Conservation (phyloP, 2,329 filamentous ascomycete species). For the Botrytis cinerea region DNA sequence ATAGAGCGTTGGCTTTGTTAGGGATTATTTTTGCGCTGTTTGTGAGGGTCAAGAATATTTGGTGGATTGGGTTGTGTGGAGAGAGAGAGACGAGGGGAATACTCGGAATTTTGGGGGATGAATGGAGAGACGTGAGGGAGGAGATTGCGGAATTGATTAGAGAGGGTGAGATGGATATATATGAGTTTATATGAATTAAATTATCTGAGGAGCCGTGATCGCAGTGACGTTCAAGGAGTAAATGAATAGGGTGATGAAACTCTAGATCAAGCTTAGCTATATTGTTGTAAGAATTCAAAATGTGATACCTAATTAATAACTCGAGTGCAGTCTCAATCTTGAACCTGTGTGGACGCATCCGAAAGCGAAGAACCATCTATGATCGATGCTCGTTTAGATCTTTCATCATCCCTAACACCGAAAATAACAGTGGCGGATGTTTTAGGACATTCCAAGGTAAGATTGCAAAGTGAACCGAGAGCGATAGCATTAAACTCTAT, state of each 20-base stretch:
- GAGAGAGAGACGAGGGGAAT: conserved; percentile 23
- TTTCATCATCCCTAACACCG: not conserved
- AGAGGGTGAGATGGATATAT: not conserved
- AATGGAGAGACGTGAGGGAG: conserved; percentile 8
- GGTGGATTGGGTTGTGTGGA: conserved; percentile 38
- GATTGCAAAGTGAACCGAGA: not conserved
- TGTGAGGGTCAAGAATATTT: conserved; percentile 38
- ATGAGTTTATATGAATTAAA: not conserved
- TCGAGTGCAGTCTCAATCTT: too few relatives aligned
- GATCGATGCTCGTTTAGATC: not conserved
- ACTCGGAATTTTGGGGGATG: conserved; percentile 2
- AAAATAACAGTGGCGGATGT: fast-evolving
- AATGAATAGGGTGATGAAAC: not conserved
- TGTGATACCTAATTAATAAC: not conserved
- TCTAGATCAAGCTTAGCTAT: not conserved
- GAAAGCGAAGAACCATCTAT: not conserved
- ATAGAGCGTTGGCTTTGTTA: conserved; percentile 28
- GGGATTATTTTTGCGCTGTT: conserved; percentile 41
- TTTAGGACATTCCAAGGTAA: not conserved
- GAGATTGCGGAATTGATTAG: not conserved
- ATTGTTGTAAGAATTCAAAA: not conserved
- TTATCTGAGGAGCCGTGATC: not conserved
- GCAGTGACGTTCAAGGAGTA: not conserved
- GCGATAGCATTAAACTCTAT: not conserved
- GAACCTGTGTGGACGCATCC: not conserved